A percentile compares a stretch with the other conserved stretches of the same genome.
These are phyloP conservation scores for Curvularia hawaiiensis DNA, from an alignment of 2,329 filamentous ascomycete genomes.

Conservation along the genomic window DNA sequence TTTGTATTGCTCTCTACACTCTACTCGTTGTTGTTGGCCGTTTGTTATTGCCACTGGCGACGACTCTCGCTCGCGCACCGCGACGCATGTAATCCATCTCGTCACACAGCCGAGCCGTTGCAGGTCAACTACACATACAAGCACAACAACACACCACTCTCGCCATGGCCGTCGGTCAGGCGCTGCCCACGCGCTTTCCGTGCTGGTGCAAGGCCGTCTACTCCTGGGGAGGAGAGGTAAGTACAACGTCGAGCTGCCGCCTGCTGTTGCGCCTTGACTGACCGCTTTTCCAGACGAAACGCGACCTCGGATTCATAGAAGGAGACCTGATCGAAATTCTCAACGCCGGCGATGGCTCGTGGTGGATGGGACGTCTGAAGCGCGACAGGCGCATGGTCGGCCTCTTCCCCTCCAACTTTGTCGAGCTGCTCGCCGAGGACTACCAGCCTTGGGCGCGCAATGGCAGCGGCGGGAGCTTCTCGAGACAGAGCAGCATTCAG, in stretches of 20 bases:
- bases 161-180: slow-evolving; percentile 54
- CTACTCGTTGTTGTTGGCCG: too few species aligned
- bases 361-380: slow-evolving; percentile 95
- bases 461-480: slow-evolving; percentile 53
- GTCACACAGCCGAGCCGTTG: slow-evolving; percentile 25
- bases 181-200: slow-evolving; percentile 77
- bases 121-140: slow-evolving; percentile 17
- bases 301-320: slow-evolving; percentile 95
- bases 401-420: slow-evolving; percentile 96
- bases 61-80: slow-evolving; percentile 9
- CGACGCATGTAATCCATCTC: slow-evolving; percentile 24
- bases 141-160: slow-evolving; percentile 1
- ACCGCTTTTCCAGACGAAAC: slow-evolving; percentile 67
- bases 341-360: slow-evolving; percentile 95
- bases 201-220: slow-evolving; percentile 93
- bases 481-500: slow-evolving; percentile 57
- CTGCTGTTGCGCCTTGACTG: slow-evolving; percentile 24
- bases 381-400: slow-evolving; percentile 91
- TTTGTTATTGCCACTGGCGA: slow-evolving; percentile 16
- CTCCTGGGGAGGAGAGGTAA: slow-evolving; percentile 84
- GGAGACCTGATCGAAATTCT: slow-evolving; percentile 97
- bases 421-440: slow-evolving; percentile 82
- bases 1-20: slow-evolving; percentile 11
- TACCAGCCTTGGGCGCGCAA: slow-evolving; percentile 77
- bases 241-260: slow-evolving; percentile 17